Base-by-base conservation (phyloP, 257 asterid species). In the Ballota nigra region DNA sequence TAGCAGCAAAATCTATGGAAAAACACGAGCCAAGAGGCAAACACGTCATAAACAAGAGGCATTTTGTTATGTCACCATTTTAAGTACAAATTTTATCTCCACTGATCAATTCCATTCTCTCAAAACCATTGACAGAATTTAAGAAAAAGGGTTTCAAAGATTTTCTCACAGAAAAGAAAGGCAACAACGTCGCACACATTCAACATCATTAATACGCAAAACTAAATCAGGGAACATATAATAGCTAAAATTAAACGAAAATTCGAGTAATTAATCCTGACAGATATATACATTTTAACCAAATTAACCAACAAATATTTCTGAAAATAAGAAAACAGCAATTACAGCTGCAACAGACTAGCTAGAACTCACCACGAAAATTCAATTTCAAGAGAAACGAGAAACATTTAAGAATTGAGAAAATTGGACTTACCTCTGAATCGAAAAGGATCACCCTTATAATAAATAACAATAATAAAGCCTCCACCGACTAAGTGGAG, bases 401-500 rank as follows among this genome's bases (percentile, higher is more conserved):
- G 24, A 28, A 47, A 66, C 52, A 28, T n/a, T 51, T n/a, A 3
- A 26, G n/a, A 52, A 26, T 3, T n/a, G 22, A 16, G 23, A 16
- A 51, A 29, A 31, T 15, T 34, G 24, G 41, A 63, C 12, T 34
- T 52, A 72, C 77, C 77, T 34, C 65, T 6, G 70, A 63, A 72
- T 33, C 28, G 70, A 33, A 24, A 20, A 62, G 70, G 59, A 24
- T 23, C 45, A 4, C 76, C 69, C 75, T 28, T 45, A 12, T 2
- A 52, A 34, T 15, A 34, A 20, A 10, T 18, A 41, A 4, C 6
- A 55, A 34, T 1, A 19, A 34, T 19, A 29, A 16, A 15, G 33
- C 9, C 43, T 66, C 15, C 26, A 10, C 59, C 12, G 59, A 52
- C 22, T 47, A 12, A 63, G 49, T 19, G 11, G 36, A 20, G 55